Evolutionary conservation across 345 rosid genomes (phyloP), one percentile per base, ranked within the genome.

Genomic region (Euphorbia peplus): DNA sequence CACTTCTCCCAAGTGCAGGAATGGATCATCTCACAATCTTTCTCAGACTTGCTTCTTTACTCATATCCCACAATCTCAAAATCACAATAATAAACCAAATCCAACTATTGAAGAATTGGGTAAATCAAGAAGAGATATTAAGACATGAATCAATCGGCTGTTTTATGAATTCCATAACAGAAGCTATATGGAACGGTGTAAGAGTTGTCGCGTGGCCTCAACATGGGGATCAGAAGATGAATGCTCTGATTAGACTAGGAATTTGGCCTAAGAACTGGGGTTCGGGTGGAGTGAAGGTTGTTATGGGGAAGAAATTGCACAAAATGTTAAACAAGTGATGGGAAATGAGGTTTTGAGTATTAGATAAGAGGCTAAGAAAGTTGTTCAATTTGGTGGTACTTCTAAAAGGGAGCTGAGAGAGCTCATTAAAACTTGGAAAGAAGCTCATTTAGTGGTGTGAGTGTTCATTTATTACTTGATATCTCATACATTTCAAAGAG

Each of bases 21-120:
- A 73, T 80, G 83, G 83, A 82, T 55, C 86, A 82, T 46, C 74
- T 82, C 64, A 79, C 73, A 1, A 78, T 83, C 25, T 80, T 79
- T 54, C 79, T 83, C 16, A 71, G 82, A 14, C 75, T 83, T 4
- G 83, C 82, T 4, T 68, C 76, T 56, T 47, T 56, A 4, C 81
- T 83, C 16, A 7, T 66, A 16, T 18, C 12, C 29, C 24, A 37
- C 6, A 21, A 69, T 15, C 67, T 80, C 53, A 67, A 61, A 18
- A 62, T 82, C 69, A 79, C 83, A 44, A 18, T 79, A 60, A 74
- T 82, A 73, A 78, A 24, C 60, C 78, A 21, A 32, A 63, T 44
- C 80, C 86, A 50, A 75, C 76, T 2, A 66, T 7, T 63, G 15
- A 71, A 71, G 65, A 19, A 60, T 12, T 79, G 76, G 76, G 30